Percentiles rank a stretch among this genome's conserved stretches.
phyloP scores from a whole-genome alignment of 495 filamentous ascomycete species.

The Neurospora sp. region DNA sequence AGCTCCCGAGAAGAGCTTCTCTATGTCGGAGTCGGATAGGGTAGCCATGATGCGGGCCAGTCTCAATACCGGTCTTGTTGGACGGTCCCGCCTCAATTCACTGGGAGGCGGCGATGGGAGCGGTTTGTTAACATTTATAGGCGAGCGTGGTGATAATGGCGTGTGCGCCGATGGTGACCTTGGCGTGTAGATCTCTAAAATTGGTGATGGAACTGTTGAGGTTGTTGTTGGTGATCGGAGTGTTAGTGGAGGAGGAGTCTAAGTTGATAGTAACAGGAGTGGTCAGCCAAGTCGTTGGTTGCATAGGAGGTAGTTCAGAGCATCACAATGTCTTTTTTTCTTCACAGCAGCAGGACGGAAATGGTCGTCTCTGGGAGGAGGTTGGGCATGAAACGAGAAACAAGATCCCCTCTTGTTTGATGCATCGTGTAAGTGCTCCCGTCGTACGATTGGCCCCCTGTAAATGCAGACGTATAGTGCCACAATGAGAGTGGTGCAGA shows the following conservation, averaged over 20 bases:
- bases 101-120: slow-evolving; percentile 41
- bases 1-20: slow-evolving; percentile 65
- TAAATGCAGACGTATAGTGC: neutral
- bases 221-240: neutral
- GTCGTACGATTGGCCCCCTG: neutral
- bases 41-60: slow-evolving; percentile 44
- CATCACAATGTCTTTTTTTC: neutral
- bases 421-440: neutral
- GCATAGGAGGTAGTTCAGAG: neutral
- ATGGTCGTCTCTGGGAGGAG: neutral
- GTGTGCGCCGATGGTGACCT: slow-evolving; percentile 19
- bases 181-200: slow-evolving; percentile 8
- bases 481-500: neutral
- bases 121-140: slow-evolving; percentile 40
- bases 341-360: neutral
- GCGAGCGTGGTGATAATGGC: slow-evolving; percentile 21
- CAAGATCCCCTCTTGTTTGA: neutral
- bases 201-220: neutral
- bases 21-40: slow-evolving; percentile 52
- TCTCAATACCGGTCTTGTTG: slow-evolving; percentile 32
- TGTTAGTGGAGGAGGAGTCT: neutral
- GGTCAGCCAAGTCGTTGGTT: slow-evolving; percentile 10
- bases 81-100: slow-evolving; percentile 28
- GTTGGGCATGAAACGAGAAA: neutral
- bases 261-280: slow-evolving; percentile 3